Base-by-base conservation (phyloP, 352 stramenopile genomes). In the Globisporangium parvum region DNA sequence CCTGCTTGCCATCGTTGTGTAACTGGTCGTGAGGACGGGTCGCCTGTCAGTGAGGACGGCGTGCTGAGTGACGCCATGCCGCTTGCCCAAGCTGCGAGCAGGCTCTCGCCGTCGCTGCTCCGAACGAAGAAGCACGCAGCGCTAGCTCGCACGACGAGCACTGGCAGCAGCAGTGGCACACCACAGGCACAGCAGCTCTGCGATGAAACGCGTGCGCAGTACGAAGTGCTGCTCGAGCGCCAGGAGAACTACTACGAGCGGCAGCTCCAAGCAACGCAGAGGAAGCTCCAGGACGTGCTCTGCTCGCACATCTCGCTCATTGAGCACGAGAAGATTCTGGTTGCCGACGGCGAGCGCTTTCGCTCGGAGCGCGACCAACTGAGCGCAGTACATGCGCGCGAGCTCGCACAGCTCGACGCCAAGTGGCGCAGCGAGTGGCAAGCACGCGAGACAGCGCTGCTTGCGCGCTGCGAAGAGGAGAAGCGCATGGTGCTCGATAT, bases 161-260 rank as follows among this genome's bases (percentile, higher is more conserved):
- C 5, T 12, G 31, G 10, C 6, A 37, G 8, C 8, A 37, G 10
- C 31, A 37, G 12, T 12, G 12, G 31, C 31, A 37, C 31, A 15
- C 53, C 31, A 15, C 53, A 53, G 37, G 46, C 48, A 12, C 75
- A 77, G 41, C 51, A 74, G 47, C 53, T 87, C 17, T 85, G 75
- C 35, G 71, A 85, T 10, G 71, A 80, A 31, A 88, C 74, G 23
- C 73, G 75, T 4, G 51, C 62, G 18, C 75, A 82, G 55, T 88
- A 74, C 52, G 75, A 85, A 51, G 47, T 71, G 56, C 67, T 77
- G 39, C 55, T 85, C 14, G 54, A 74, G 56, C 65, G 70, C 1
- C 66, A 74, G 48, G 71, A 85, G 23, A 56, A 50, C 12, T 51
- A 66, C 35, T 63, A 85, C 51, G 75, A 85, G 51, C 65, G 69